Base-by-base conservation (phyloP, 768 basidiomycete genomes). In the Xerocomus brunneocitrinus region DNA sequence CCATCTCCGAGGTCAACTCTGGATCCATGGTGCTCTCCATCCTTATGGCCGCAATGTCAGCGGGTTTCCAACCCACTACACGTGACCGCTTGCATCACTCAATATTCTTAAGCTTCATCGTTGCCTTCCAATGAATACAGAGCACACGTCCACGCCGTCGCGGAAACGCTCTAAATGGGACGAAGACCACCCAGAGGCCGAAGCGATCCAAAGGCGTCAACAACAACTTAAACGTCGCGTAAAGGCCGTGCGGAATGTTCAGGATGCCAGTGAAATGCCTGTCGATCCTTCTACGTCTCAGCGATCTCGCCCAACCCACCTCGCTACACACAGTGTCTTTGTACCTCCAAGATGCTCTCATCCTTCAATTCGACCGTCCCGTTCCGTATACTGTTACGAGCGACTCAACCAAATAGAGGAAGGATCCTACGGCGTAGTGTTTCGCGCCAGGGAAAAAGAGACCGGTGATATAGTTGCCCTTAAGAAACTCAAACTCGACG, bases 361-460 rank as follows among this genome's bases (percentile, higher is more conserved):
- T 68, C 94, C 94, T 30, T 75, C 84, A 2, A 82, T 98, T 24
- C 72, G 79, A 38, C 84, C 95, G 1, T 95, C 95, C 25, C 87
- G 95, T 24, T 95, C 93, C 5, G 95, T 98, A 1, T 95, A 93
- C 71, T 84, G 80, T 61, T 98, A 98, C 67, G 95, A 98, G 61
- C 78, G 90, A 39, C 76, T 99, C 50, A 99, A 99, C 69, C 91
- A 97, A 62, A 99, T 99, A 62, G 97, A 98, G 71, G 97, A 99
- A 72, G 97, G 97, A 5, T 93, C 91, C 0, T 99, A 99, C 61
- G 97, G 97, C 16, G 85, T 98, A 36, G 97, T 99, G 14, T 98
- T 92, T 58, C 85, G 97, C n/a, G 97, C 97, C 22, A 78, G 83
- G 61, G 95, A 98, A 73, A 95, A 91, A 68, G 81, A 91, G 65